These are phyloP conservation scores for Russula vinacea DNA, from an alignment of 768 basidiomycete genomes.

Conservation along the genomic window DNA sequence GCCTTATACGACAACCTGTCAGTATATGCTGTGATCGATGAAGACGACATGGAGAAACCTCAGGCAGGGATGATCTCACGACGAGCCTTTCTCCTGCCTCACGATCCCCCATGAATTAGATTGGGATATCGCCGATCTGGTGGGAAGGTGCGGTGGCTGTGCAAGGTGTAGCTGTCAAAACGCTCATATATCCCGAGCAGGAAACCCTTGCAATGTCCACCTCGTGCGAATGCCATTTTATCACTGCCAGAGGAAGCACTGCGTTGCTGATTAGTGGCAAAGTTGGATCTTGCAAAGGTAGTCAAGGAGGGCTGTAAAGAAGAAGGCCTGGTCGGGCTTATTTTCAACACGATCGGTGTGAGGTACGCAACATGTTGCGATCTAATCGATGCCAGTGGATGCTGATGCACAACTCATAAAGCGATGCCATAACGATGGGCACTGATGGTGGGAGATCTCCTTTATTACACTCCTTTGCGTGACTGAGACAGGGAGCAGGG, in stretches of 20 bases:
- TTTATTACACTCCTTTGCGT: slow-evolving; percentile 1
- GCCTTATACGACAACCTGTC: slow-evolving; percentile 7
- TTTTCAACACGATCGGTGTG: slow-evolving; percentile 83
- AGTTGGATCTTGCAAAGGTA: slow-evolving; percentile 77
- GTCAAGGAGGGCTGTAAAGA: slow-evolving; percentile 81
- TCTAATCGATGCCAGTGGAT: slow-evolving; percentile 37
- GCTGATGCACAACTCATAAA: slow-evolving; percentile 31
- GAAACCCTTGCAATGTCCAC: slow-evolving; percentile 85
- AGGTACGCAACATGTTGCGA: slow-evolving; percentile 44
- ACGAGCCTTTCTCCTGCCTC: background rate
- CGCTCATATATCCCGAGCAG: slow-evolving; percentile 37
- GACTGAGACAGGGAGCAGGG: slow-evolving; percentile 44
- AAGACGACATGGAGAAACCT: slow-evolving; percentile 80
- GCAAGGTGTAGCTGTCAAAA: background rate
- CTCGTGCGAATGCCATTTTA: slow-evolving; percentile 47
- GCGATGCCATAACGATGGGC: too few relatives aligned
- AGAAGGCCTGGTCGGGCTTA: slow-evolving; percentile 76
- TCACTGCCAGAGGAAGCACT: background rate
- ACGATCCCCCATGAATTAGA: slow-evolving; percentile 42
- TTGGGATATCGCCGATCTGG: slow-evolving; percentile 87
- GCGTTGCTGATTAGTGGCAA: slow-evolving; percentile 11
- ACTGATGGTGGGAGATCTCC: background rate
- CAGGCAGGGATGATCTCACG: slow-evolving; percentile 49
- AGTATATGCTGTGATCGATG: slow-evolving; percentile 77
- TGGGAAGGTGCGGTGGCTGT: slow-evolving; percentile 69